Conservation (phyloP, 441 rosid species). For the Eruca vesicaria region DNA sequence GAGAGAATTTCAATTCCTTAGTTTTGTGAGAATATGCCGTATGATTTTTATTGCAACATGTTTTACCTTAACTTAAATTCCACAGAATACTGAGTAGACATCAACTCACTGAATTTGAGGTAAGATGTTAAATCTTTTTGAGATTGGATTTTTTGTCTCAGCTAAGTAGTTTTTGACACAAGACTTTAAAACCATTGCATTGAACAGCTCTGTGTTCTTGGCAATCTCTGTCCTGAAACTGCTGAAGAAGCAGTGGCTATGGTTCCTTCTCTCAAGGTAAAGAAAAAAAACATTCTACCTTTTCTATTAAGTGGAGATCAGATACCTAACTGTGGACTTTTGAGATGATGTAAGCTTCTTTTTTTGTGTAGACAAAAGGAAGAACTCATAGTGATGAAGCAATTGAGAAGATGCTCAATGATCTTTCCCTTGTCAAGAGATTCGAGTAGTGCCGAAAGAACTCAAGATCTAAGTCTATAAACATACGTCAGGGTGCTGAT, state of each 20-base stretch:
- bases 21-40: background rate
- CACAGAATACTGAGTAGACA: constrained; percentile 77
- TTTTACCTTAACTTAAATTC: constrained; percentile 48
- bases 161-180: background rate
- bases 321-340: background rate
- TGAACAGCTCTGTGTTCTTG: constrained; percentile 92
- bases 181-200: background rate
- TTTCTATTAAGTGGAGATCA: background rate
- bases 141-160: background rate
- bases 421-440: constrained; percentile 80
- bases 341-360: constrained; percentile 12
- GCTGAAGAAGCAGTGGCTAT: constrained; percentile 94
- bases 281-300: background rate
- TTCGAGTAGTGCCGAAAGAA: constrained; percentile 50
- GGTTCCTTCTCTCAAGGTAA: constrained; percentile 65
- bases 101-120: constrained; percentile 94
- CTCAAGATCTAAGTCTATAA: background rate
- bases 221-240: constrained; percentile 93
- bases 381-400: constrained; percentile 81
- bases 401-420: constrained; percentile 85
- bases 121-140: constrained; percentile 28
- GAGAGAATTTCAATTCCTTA: background rate
- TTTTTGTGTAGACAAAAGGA: constrained; percentile 68
- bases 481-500: background rate
- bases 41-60: constrained; percentile 4